These are phyloP conservation scores for Mortierella sp. DNA, from an alignment of 371 early-diverging fungal species.

Conservation along the genomic window DNA sequence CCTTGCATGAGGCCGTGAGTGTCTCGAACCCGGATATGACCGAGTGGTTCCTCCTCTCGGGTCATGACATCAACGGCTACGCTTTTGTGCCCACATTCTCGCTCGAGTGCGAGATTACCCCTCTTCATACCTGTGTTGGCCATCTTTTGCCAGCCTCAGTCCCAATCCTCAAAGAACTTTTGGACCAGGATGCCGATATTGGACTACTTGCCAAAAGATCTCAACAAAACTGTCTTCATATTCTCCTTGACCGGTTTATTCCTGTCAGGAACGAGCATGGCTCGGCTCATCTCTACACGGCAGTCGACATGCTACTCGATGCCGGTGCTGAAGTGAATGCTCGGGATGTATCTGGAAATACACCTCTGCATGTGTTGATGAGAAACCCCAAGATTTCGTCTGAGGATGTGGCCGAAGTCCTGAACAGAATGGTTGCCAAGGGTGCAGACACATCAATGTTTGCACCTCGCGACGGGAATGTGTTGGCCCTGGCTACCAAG, in stretches of 20 bases:
- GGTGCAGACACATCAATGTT: conserved; percentile 44
- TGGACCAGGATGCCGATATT: conserved; percentile 40
- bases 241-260: conserved; percentile 46
- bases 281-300: conserved; percentile 32
- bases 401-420: conserved; percentile 37
- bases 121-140: conserved; percentile 39
- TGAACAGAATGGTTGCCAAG: conserved; percentile 40
- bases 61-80: conserved; percentile 45
- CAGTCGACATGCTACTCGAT: conserved; percentile 33
- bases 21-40: conserved; percentile 54
- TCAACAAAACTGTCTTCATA: conserved; percentile 41
- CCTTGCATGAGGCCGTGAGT: conserved; percentile 47
- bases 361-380: conserved; percentile 44
- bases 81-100: conserved; percentile 52
- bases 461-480: conserved; percentile 40
- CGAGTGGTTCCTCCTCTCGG: conserved; percentile 52
- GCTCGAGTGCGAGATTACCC: conserved; percentile 48
- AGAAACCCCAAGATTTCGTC: conserved; percentile 50
- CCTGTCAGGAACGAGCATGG: conserved; percentile 50
- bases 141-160: conserved; percentile 41
- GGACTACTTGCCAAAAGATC: conserved; percentile 30
- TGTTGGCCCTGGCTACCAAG: conserved; percentile 45
- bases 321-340: conserved; percentile 41
- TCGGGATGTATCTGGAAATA: conserved; percentile 34
- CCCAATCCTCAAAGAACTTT: conserved; percentile 42